Evolutionary conservation across 78 protist genomes (phyloP).

Genomic region (Dictyostelium intermedium): DNA sequence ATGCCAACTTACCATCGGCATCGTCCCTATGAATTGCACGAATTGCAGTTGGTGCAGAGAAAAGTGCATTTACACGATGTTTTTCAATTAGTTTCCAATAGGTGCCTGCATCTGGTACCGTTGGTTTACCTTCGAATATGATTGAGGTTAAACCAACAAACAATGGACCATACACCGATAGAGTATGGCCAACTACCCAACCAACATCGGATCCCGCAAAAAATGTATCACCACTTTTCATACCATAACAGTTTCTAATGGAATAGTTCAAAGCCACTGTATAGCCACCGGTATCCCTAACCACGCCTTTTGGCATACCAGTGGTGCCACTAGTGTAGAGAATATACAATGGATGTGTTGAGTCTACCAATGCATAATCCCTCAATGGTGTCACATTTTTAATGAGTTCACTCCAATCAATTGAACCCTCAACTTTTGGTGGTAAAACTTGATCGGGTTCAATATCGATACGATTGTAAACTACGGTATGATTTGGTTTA

Average conservation of each 20-base stretch:
- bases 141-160: slow-evolving; percentile 63
- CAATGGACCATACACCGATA: slow-evolving; percentile 65
- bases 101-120: slow-evolving; percentile 76
- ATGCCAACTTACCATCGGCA: slow-evolving; percentile 43
- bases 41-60: slow-evolving; percentile 87
- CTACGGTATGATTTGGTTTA: slow-evolving; percentile 32
- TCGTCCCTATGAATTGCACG: slow-evolving; percentile 81
- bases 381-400: background rate
- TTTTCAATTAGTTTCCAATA: slow-evolving; percentile 69
- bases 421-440: slow-evolving; percentile 5
- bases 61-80: slow-evolving; percentile 47
- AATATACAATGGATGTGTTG: slow-evolving; percentile 89
- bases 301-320: slow-evolving; percentile 79
- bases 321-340: slow-evolving; percentile 96
- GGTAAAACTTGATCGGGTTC: background rate
- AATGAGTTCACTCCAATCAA: slow-evolving; percentile 36
- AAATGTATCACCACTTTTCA: slow-evolving; percentile 64
- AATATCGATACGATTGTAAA: background rate
- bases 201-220: slow-evolving; percentile 81
- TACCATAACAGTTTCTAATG: slow-evolving; percentile 61
- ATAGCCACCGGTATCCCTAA: slow-evolving; percentile 73
- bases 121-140: slow-evolving; percentile 80
- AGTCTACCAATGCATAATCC: slow-evolving; percentile 68
- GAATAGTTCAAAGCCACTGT: slow-evolving; percentile 55
- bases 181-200: slow-evolving; percentile 82